Evolutionary conservation across 176 grass and related monocot genomes (phyloP).

Genomic region (Urochloa ruziziensis): DNA sequence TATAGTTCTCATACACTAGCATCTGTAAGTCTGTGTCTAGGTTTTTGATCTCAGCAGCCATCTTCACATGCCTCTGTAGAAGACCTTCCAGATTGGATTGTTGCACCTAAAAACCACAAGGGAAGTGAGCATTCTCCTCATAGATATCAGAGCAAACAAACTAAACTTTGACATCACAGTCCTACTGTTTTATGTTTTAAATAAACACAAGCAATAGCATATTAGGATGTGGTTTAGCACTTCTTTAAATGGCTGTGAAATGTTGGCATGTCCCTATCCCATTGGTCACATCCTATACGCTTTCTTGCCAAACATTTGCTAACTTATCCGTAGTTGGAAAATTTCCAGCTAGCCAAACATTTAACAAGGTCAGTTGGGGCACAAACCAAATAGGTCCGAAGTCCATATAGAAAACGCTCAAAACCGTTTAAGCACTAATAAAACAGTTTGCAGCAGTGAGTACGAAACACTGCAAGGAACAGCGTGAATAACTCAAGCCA

Average conservation of each 20-base stretch:
- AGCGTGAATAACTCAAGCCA: neutral
- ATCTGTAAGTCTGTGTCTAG: conserved; percentile 99
- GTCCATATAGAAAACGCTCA: conserved; percentile 11
- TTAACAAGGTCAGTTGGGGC: neutral
- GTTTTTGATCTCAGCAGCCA: conserved; percentile 99
- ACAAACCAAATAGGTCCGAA: neutral
- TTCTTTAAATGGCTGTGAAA: neutral
- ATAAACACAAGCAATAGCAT: conserved; percentile 7
- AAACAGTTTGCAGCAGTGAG: conserved; percentile 9
- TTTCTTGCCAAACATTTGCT: neutral
- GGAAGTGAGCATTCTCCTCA: conserved; percentile 14
- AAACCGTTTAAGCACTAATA: conserved; percentile 1
- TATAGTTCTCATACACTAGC: conserved; percentile 99
- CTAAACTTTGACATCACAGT: conserved; percentile 19
- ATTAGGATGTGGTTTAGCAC: neutral
- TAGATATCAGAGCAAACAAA: neutral
- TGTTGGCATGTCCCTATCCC: neutral
- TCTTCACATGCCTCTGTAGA: conserved; percentile 93
- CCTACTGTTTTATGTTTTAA: neutral
- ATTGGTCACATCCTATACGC: neutral
- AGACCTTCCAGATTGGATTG: conserved; percentile 92
- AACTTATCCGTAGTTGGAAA: neutral
- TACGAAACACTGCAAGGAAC: conserved; percentile 4
- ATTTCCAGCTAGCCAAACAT: neutral
- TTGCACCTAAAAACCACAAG: conserved; percentile 61